Conservation (phyloP, 2,329 filamentous ascomycete genomes). For the Aspergillus hortae region DNA sequence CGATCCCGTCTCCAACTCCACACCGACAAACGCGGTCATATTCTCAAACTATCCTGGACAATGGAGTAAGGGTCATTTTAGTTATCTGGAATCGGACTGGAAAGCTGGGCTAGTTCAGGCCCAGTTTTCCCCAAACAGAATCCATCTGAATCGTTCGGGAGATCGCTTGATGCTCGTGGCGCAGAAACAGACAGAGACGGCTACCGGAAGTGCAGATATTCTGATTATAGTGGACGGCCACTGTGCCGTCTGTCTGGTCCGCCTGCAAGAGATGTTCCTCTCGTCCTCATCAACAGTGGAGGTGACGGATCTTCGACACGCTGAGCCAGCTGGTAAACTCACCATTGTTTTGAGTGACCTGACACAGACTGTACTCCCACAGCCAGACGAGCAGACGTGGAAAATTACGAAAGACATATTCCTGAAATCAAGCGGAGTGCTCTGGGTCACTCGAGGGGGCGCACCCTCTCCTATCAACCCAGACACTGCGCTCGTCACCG, state of each 20-base stretch:
- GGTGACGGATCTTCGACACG: constrained; percentile 5
- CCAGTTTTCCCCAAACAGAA: neutral
- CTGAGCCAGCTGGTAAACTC: constrained; percentile 9
- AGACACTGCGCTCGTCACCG: constrained; percentile 14
- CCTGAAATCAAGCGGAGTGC: constrained; percentile 11
- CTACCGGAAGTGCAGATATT: neutral
- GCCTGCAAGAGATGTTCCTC: constrained; percentile 1
- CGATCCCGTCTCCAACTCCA: constrained; percentile 1
- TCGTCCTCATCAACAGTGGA: neutral
- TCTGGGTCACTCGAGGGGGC: constrained; percentile 24
- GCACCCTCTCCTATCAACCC: constrained; percentile 10
- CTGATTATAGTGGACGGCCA: constrained; percentile 12
- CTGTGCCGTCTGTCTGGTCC: neutral
- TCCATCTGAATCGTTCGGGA: too few relatives aligned
- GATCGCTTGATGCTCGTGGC: too few relatives aligned
- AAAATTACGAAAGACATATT: constrained; percentile 17
- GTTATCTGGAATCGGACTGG: neutral
- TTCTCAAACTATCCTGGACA: neutral
- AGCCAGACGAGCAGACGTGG: constrained; percentile 1
- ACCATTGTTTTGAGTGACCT: constrained; percentile 20
- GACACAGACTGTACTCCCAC: neutral
- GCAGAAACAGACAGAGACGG: too few relatives aligned
- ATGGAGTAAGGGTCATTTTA: neutral
- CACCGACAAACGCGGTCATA: neutral
- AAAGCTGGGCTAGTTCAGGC: neutral